These are phyloP conservation scores for Tylopilus felleus DNA, from an alignment of 768 basidiomycete genomes.

Conservation along the genomic window DNA sequence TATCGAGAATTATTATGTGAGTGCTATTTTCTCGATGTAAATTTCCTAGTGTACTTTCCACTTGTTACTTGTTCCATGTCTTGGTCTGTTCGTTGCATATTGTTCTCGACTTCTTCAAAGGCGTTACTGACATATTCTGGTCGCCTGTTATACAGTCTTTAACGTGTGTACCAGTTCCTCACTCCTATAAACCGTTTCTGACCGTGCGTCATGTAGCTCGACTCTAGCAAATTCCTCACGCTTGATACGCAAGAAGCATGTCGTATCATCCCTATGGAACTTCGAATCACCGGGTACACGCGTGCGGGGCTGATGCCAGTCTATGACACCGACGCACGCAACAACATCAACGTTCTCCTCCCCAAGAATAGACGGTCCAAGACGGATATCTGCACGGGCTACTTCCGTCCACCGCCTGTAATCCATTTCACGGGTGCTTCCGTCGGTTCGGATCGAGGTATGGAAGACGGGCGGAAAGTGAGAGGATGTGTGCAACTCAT, in stretches of 20 bases:
- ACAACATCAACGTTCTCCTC: slow-evolving; percentile 18
- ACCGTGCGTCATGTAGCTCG: slow-evolving; percentile 16
- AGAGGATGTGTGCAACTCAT: slow-evolving; percentile 47
- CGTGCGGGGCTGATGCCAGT: slow-evolving; percentile 23
- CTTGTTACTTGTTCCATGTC: background rate
- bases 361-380: background rate
- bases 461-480: slow-evolving; percentile 33
- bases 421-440: slow-evolving; percentile 50
- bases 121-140: background rate
- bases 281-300: slow-evolving; percentile 41
- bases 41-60: background rate
- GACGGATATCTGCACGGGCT: slow-evolving; percentile 19
- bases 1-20: slow-evolving; percentile 52
- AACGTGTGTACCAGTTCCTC: slow-evolving; percentile 12
- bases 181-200: background rate
- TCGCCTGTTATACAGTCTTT: slow-evolving; percentile 16
- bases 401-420: slow-evolving; percentile 39
- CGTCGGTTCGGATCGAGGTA: slow-evolving; percentile 35
- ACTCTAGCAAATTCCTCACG: slow-evolving; percentile 29
- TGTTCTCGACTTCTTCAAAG: too few species aligned
- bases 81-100: too few species aligned
- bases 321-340: slow-evolving; percentile 1
- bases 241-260: slow-evolving; percentile 41
- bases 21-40: slow-evolving; percentile 18
- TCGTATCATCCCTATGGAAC: slow-evolving; percentile 50